Base-by-base conservation (phyloP, 192 early-diverging fungal species). In the Rhizophlyctis rosea region DNA sequence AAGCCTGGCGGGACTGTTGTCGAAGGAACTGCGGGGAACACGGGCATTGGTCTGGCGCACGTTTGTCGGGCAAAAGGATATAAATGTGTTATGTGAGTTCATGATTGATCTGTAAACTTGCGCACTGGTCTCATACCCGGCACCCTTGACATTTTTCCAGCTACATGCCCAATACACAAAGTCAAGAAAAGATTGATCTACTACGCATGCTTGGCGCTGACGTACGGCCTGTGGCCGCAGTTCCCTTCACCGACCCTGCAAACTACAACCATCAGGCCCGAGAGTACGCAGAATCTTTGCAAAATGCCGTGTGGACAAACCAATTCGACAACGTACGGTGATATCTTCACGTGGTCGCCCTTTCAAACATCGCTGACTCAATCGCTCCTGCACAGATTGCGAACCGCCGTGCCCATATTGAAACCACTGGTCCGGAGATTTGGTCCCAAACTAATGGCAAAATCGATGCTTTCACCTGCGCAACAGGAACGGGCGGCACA, bases 101-200 rank as follows among this genome's bases (percentile, higher is more conserved):
- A 2, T 5, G 32, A 21, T 35, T 35, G 18, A 4, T 35, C 39
- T 44, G 14, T 58, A 14, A 4, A 39, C n/a, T 35, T 14, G 13
- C 21, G 2, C 27, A n/a, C n/a, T 1, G 3, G 7, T 32, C 31
- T 27, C 14, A 58, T 2, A 31, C 18, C 34, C 3, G 1, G 27
- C 34, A 0, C 18, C 50, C 25, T 25, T 52, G 7, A 25, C 16
- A 7, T 11, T 34, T 9, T 18, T 47, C 11, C 39, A 74, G 69
- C 65, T 97, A 91, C 69, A 95, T 97, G 93, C 95, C 95, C n/a
- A 89, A 96, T 75, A 97, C 92, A 48, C 95, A 90, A 71, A 60
- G 88, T 67, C 89, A 92, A 68, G 95, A 97, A 62, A 97, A 97
- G 76, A 94, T 97, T 62, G 92, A 96, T 63, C 71, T 94, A 30